Base-by-base conservation (phyloP, 2,329 filamentous ascomycete species). In the Diplodia sapinea region DNA sequence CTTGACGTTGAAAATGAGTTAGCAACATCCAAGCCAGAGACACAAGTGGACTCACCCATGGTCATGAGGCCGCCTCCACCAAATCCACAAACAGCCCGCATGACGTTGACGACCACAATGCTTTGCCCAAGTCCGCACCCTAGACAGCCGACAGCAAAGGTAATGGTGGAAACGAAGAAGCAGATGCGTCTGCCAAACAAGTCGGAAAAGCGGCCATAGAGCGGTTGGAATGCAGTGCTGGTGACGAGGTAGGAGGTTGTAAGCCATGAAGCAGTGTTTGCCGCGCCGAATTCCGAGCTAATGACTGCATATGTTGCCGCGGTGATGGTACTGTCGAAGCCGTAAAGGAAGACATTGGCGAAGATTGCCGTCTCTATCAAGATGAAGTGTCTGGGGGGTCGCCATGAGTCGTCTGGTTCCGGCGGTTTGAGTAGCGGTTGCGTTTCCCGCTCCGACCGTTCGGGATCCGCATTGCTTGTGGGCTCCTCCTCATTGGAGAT, bases 281-380 rank as follows among this genome's bases (percentile, higher is more conserved):
- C 79, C 5, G 81, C 80, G 33, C 79, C 77, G 70, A 82, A 83
- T 12, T 86, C 69, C 73, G 86, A 79, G 47, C 68, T 70, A 43
- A 73, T 73, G 56, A 73, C 72, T 6, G 79, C 79, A 62, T 82
- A 82, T 1, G 79, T 81, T 2, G 81, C 79, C 0, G 80, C 80
- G 4, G 79, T 82, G 66, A 82, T 80, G 1, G 81, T 82, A 15
- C 78, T 76, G 62, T 82, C 80, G 68, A 82, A 82, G 2, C 86
- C 87, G 31, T 85, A 85, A 9, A 90, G 81, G 68, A 90, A 89
- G 7, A 89, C 87, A 69, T 89, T 89, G 52, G 84, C 82, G 80
- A 89, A 87, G 71, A 89, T 87, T 36, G 87, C 82, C 11, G 70
- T 26, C 52, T 74, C 71, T 55, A 74, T 72, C 70, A 69, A 72